These are phyloP conservation scores for Pythium phragmitis DNA, from an alignment of 352 stramenopile species.

Conservation along the genomic window DNA sequence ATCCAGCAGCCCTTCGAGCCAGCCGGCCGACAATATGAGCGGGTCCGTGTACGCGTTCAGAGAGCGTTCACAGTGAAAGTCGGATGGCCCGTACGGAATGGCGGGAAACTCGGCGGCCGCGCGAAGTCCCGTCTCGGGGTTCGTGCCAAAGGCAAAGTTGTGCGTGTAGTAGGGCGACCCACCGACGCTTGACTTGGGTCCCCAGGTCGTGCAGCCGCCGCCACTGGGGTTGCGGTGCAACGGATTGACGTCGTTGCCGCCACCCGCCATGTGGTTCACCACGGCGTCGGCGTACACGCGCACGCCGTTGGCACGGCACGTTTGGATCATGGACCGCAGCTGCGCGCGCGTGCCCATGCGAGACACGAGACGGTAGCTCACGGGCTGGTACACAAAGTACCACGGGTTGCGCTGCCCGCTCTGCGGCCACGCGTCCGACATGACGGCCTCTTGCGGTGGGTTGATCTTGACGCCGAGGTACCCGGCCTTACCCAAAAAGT, in stretches of 20 bases:
- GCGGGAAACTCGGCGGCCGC: slow-evolving; percentile 57
- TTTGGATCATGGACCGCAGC: slow-evolving; percentile 63
- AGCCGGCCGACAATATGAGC: slow-evolving; percentile 40
- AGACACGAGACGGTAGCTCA: slow-evolving; percentile 61
- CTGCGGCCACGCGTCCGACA: slow-evolving; percentile 42
- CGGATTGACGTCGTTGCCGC: slow-evolving; percentile 27
- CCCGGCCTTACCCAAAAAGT: slow-evolving; percentile 60
- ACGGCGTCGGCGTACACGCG: slow-evolving; percentile 48
- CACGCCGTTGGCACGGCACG: slow-evolving; percentile 54
- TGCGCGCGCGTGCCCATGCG: slow-evolving; percentile 51
- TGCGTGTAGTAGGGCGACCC: slow-evolving; percentile 33
- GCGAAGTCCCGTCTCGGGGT: slow-evolving; percentile 42
- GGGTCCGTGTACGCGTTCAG: slow-evolving; percentile 41
- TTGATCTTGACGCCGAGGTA: slow-evolving; percentile 77
- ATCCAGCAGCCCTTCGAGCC: slow-evolving; percentile 41
- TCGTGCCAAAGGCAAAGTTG: slow-evolving; percentile 41
- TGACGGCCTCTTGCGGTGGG: slow-evolving; percentile 53
- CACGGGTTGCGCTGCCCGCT: slow-evolving; percentile 56
- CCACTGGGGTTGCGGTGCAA: slow-evolving; percentile 18
- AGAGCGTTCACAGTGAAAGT: slow-evolving; percentile 53
- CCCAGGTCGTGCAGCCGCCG: slow-evolving; percentile 23
- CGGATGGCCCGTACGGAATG: slow-evolving; percentile 50
- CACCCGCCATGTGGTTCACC: slow-evolving; percentile 36
- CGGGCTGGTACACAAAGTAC: slow-evolving; percentile 69
- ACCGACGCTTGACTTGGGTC: slow-evolving; percentile 23